Base-by-base conservation (phyloP, 192 early-diverging fungal genomes). In the Backusella sp. region DNA sequence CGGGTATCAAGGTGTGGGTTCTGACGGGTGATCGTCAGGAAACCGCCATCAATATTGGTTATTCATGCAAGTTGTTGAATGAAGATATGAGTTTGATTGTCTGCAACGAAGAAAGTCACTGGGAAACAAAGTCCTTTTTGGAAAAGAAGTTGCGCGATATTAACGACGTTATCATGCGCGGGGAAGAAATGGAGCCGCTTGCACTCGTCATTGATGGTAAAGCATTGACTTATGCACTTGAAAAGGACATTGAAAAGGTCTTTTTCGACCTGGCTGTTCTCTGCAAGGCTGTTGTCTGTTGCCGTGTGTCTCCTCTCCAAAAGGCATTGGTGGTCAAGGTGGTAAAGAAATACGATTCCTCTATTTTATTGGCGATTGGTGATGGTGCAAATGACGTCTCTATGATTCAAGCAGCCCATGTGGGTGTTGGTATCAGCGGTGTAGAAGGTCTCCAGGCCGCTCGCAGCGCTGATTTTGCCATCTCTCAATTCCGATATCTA, bases 401-500 rank as follows among this genome's bases (percentile, higher is more conserved):
- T 28, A 99, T 99, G 98, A 99, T 99, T 80, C 98, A 99, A 79
- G 98, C 97, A 12, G 97, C 97, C 35, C 97, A 98, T 75, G 97
- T 98, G 28, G 98, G 98, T 72, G 91, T 99, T 21, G 98, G 98
- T 72, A 99, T 99, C 78, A 93, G 89, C 66, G 98, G 98, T 30
- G 89, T 95, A 77, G 98, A 99, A 78, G 98, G 98, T 53, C 84
- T 99, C 66, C 98, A 99, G 79, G 98, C 98, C 6, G 97, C 97
- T 8, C 92, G 97, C 21, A 92, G 93, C 73, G 95, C 98, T 0
- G 98, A 99, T 86, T 98, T 99, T 84, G 94, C 98, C 30, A 98
- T 99, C 77, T 94, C 94, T 9, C 98, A 99, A 81, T 99, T 99
- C 88, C 83, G 93, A 74, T 99, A 89, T 83, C 82, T 99, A 74